A percentile compares a stretch with the other conserved stretches of the same genome.
These are phyloP conservation scores for Pichia sp. DNA, from an alignment of 1,139 yeast genomes.

Conservation along the genomic window DNA sequence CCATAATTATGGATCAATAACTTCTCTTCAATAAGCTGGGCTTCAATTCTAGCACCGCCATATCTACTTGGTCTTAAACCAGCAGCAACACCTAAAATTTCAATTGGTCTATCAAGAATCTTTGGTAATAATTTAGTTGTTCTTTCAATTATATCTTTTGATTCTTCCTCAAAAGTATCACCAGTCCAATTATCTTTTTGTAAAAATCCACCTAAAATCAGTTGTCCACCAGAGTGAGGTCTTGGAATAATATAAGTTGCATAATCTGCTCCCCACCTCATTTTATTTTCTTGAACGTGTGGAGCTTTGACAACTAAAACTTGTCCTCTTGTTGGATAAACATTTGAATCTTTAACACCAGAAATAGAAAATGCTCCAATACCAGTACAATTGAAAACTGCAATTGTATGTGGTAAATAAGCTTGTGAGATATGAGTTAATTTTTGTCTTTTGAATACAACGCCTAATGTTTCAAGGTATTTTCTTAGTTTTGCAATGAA, in stretches of 20 bases:
- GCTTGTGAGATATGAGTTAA: constrained; percentile 53
- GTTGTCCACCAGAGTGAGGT: constrained; percentile 53
- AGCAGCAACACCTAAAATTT: constrained; percentile 53
- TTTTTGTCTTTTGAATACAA: constrained; percentile 39
- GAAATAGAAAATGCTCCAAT: constrained; percentile 52
- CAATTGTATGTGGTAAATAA: constrained; percentile 34
- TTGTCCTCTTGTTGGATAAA: constrained; percentile 65
- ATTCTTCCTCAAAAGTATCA: constrained; percentile 47
- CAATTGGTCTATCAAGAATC: constrained; percentile 39
- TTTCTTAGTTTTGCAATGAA: constrained; percentile 42
- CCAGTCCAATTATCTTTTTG: constrained; percentile 54
- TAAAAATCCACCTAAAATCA: constrained; percentile 62
- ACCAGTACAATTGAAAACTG: constrained; percentile 69
- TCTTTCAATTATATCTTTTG: constrained; percentile 52
- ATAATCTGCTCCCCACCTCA: constrained; percentile 47
- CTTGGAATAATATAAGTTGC: constrained; percentile 68
- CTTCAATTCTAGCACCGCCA: constrained; percentile 63
- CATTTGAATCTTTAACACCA: constrained; percentile 49
- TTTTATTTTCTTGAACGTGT: constrained; percentile 41
- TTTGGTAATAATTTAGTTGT: constrained; percentile 51
- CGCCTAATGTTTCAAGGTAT: constrained; percentile 42
- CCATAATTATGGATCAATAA: constrained; percentile 64
- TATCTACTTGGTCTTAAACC: constrained; percentile 66
- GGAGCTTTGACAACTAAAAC: constrained; percentile 59
- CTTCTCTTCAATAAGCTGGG: constrained; percentile 36